phyloP scores from a whole-genome alignment of 148 eudicot genomes.

The Vaccinium darrowii region DNA sequence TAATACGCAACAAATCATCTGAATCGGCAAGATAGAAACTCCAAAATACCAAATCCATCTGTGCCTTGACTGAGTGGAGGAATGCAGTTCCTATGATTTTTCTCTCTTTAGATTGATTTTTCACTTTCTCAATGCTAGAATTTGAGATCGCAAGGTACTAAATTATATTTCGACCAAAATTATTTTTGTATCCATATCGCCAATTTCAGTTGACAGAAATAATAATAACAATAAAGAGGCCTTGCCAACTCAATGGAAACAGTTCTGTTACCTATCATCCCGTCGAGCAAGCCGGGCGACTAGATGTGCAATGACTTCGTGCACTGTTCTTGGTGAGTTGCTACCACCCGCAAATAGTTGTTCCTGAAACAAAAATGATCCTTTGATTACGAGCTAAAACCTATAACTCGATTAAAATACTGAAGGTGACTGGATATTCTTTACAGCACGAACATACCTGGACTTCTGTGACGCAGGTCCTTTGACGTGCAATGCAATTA shows the following conservation, averaged over 20 bases:
- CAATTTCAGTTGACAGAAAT: background rate
- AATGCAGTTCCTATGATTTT: background rate
- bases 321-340: conserved; percentile 66
- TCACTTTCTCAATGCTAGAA: background rate
- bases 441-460: conserved; percentile 43
- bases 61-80: background rate
- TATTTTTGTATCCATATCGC: background rate
- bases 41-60: background rate
- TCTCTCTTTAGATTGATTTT: background rate
- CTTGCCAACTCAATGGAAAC: background rate
- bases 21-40: background rate
- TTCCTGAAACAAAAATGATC: conserved; percentile 45
- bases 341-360: conserved; percentile 72
- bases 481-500: conserved; percentile 77
- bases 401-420: background rate
- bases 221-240: background rate
- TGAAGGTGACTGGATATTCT: conserved; percentile 3
- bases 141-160: background rate
- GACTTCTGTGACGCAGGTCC: conserved; percentile 83
- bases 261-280: conserved; percentile 70
- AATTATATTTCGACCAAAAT: background rate
- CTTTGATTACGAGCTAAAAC: background rate
- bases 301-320: conserved; percentile 80
- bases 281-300: conserved; percentile 84
- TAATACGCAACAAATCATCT: background rate